These are phyloP conservation scores for Leishmania gerbilli DNA, from an alignment of 208 protist genomes.

Conservation along the genomic window DNA sequence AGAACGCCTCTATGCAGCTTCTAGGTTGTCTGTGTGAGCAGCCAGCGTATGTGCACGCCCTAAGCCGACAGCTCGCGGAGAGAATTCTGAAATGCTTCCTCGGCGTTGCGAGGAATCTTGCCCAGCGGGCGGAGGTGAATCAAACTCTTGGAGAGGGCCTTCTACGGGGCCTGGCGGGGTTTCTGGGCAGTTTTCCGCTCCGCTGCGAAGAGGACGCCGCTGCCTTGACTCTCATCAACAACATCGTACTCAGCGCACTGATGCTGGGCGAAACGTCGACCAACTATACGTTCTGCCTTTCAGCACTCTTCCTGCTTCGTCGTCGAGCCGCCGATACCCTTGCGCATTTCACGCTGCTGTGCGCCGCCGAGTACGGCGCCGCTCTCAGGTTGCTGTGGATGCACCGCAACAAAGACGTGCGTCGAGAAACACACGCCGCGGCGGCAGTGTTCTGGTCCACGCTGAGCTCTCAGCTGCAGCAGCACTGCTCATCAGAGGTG, in stretches of 20 bases:
- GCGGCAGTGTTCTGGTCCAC: constrained; percentile 40
- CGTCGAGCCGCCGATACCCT: constrained; percentile 23
- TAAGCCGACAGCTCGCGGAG: background rate
- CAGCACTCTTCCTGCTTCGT: constrained; percentile 50
- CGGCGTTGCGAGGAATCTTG: constrained; percentile 24
- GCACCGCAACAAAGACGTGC: constrained; percentile 61
- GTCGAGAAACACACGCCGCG: constrained; percentile 43
- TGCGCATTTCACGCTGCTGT: constrained; percentile 30
- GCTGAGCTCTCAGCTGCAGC: constrained; percentile 24
- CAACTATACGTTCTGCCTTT: constrained; percentile 43
- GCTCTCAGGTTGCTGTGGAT: constrained; percentile 39
- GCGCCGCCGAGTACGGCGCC: constrained; percentile 27
- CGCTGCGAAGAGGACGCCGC: constrained; percentile 3
- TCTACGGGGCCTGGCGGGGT: constrained; percentile 40
- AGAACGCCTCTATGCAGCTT: constrained; percentile 36
- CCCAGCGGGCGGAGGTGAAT: constrained; percentile 16
- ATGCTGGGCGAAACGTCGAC: constrained; percentile 15
- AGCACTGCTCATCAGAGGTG: background rate
- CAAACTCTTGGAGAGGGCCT: constrained; percentile 51
- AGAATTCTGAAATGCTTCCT: constrained; percentile 20
- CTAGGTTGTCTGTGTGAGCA: constrained; percentile 19
- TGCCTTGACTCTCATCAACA: constrained; percentile 35
- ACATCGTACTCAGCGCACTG: constrained; percentile 45
- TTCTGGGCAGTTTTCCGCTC: constrained; percentile 35
- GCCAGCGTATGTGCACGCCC: no score